phyloP scores from a whole-genome alignment of 2,329 filamentous ascomycete species.

The Penicillium expansum region DNA sequence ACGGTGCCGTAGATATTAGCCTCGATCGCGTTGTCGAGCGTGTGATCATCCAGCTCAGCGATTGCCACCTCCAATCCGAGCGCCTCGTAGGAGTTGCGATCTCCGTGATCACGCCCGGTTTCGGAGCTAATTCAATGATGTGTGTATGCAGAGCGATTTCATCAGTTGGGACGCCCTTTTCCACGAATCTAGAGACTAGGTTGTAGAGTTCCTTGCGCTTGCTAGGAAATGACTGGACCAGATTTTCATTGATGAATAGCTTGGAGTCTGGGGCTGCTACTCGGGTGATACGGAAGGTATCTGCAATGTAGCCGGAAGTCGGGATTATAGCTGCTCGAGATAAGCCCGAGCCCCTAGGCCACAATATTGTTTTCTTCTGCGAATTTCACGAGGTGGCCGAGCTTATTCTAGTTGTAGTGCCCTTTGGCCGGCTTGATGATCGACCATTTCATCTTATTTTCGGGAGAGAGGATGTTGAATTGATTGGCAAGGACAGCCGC shows the following conservation, averaged over 20 bases:
- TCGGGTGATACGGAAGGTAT: constrained; percentile 11
- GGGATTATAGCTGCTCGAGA: constrained; percentile 16
- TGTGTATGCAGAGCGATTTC: neutral
- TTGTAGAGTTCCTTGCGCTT: neutral
- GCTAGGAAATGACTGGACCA: neutral
- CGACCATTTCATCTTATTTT: constrained; percentile 15
- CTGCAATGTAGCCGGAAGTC: constrained; percentile 9
- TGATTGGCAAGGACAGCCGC: constrained; percentile 8
- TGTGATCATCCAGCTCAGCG: neutral
- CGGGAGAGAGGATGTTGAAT: constrained; percentile 14
- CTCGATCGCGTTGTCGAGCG: neutral
- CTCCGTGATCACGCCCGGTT: neutral
- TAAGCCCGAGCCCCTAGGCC: constrained; percentile 11
- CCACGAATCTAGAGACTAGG: neutral
- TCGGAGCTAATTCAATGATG: neutral
- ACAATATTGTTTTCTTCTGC: constrained; percentile 9
- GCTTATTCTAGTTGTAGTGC: constrained; percentile 11
- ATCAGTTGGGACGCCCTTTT: neutral
- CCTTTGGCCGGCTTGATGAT: constrained; percentile 9
- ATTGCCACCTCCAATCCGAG: neutral
- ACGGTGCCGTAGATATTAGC: neutral
- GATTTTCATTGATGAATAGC: constrained; percentile 12
- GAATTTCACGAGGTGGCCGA: constrained; percentile 11
- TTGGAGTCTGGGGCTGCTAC: constrained; percentile 9
- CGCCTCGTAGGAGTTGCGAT: neutral